Base-by-base conservation (phyloP, 2,329 filamentous ascomycete genomes). In the Fusarium circinatum region DNA sequence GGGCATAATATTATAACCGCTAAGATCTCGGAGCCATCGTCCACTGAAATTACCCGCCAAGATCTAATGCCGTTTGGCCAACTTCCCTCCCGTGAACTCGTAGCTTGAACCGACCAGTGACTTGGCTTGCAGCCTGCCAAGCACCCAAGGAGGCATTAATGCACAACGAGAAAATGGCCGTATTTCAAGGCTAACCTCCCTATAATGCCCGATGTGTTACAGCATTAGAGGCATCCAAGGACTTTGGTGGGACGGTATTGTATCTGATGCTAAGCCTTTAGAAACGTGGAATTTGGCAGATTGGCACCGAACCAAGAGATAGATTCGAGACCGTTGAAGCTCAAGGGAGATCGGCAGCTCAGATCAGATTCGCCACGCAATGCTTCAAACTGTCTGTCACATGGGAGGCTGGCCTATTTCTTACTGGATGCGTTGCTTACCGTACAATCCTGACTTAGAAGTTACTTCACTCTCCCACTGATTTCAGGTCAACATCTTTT, bases 51-150 rank as follows among this genome's bases (percentile, higher is more conserved):
- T 26, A 42, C 22, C 22, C 28, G 60, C 70, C 47, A 73, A 73
- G 65, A 20, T 36, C 24, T 28, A 28, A 22, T 60, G 17, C 44
- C 38, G 52, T 52, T 62, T 24, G 59, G 51, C 24, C n/a, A 24
- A 42, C 22, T 45, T 32, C 42, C 28, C 45, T 45, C 54, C 47
- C 30, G 30, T 49, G 18, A 36, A 49, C 20, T 55, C 24, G 11
- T 41, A 41, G 51, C 34, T 41, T 28, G n/a, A 45, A 44, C 49
- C 54, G 34, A 20, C 24, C 44, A 24, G 55, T 44, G n/a, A 68
- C 36, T 48, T 45, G 30, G 41, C 44, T 56, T 61, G 60, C 58
- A 55, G 47, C 38, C 32, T 39, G 61, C 48, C 62, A 73, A 67
- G 65, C 47, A 58, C 38, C 18, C 28, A 26, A 65, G 39, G 20